Base-by-base conservation (phyloP, 108 stramenopile species). In the Skeletonema marinoi region DNA sequence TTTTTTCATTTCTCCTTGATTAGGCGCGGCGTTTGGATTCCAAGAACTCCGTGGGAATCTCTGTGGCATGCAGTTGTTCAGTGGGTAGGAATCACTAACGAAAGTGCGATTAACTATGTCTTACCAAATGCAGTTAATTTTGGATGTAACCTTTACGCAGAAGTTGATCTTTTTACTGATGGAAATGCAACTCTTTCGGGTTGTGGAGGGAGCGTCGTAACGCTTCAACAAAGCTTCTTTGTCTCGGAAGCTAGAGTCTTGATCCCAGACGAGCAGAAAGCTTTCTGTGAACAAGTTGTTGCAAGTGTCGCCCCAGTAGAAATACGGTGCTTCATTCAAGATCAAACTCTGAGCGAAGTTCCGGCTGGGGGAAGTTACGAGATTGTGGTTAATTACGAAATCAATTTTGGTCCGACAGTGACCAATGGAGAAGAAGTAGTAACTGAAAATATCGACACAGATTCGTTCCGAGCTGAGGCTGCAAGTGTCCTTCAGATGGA, bases 131-230 rank as follows among this genome's bases (percentile, higher is more conserved):
- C 50, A 42, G 16, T 31, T 17, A 81, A 54, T 38, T 74, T 74
- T 68, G 80, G 80, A 16, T 81, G 80, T 33, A 38, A 68, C 3
- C 21, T 81, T 4, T 77, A 59, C 39, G 71, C 80, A 38, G 80
- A 81, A 54, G 21, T 13, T 16, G 75, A 81, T 39, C 50, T 81
- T 4, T 81, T 67, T 46, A 39, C 8, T 14, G 59, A 16, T 11
- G 80, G 80, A 7, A 56, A 6, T 50, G 71, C 54, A 46, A 65
- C 44, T 29, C 36, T 74, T 54, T 13, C 58, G 30, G 78, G 78
- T 16, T 79, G 78, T 54, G 78, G 78, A 62, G 78, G 78, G 3
- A 73, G 67, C 35, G 17, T 62, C 6, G 32, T 67, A 44, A 17
- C 29, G 31, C 31, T 77, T 11, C 38, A 69, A 8, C 77, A 77